These are phyloP conservation scores for Kernera saxatilis DNA, from an alignment of 345 rosid genomes.

Conservation along the genomic window DNA sequence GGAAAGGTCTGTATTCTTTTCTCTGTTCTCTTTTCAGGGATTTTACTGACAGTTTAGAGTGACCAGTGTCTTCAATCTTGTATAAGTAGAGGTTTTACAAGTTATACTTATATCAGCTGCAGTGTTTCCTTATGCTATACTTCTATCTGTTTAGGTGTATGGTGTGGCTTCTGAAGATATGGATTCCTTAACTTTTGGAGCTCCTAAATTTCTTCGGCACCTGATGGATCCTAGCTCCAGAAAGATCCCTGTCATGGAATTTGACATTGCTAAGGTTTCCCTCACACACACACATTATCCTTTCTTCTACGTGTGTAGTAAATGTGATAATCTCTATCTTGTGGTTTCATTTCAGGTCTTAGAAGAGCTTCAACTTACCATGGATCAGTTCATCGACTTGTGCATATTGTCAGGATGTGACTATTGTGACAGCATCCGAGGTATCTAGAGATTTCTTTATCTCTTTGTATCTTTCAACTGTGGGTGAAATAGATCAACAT, in stretches of 20 bases:
- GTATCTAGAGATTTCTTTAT: slow-evolving; percentile 35
- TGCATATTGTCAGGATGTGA: slow-evolving; percentile 98
- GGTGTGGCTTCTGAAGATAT: slow-evolving; percentile 99
- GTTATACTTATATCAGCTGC: not conserved
- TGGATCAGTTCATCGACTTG: slow-evolving; percentile 96
- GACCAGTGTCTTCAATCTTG: not conserved
- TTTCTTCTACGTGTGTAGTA: not conserved
- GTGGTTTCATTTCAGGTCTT: slow-evolving; percentile 48
- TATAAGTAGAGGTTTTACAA: not conserved
- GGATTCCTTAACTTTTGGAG: slow-evolving; percentile 98
- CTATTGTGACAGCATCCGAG: slow-evolving; percentile 92
- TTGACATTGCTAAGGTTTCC: slow-evolving; percentile 72
- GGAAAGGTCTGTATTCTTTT: slow-evolving; percentile 56
- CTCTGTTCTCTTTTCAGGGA: not conserved
- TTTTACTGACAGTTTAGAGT: not conserved
- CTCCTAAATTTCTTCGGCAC: slow-evolving; percentile 91
- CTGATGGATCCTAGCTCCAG: slow-evolving; percentile 95
- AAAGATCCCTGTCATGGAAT: slow-evolving; percentile 92
- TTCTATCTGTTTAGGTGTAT: slow-evolving; percentile 55
- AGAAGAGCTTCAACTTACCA: slow-evolving; percentile 74
- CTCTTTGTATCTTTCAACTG: not conserved
- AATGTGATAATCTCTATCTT: slow-evolving; percentile 7
- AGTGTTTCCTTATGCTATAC: not conserved
- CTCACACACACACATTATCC: not conserved
- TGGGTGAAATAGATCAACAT: not conserved